These are phyloP conservation scores for Pseudocercospora pini-densiflorae DNA, from an alignment of 2,329 filamentous ascomycete genomes.

Conservation along the genomic window DNA sequence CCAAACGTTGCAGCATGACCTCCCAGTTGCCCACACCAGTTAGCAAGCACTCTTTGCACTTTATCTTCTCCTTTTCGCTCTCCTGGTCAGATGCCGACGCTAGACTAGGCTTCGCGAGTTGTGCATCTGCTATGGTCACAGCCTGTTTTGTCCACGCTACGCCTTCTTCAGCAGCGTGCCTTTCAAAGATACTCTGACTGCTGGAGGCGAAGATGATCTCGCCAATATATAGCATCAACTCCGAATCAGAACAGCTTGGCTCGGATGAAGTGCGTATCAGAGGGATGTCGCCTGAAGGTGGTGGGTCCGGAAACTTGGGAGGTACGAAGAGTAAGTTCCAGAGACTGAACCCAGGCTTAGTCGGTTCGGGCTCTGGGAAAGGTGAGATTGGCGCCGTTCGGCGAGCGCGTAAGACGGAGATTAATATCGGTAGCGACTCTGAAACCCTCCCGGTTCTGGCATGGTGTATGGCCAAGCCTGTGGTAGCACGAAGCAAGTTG, in stretches of 20 bases:
- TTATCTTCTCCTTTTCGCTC: conserved; percentile 40
- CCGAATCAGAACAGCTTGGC: conserved; percentile 78
- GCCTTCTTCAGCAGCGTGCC: conserved; percentile 58
- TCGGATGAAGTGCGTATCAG: conserved; percentile 64
- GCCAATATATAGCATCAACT: conserved; percentile 85
- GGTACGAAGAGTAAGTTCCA: conserved; percentile 41
- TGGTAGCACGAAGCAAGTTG: conserved; percentile 77
- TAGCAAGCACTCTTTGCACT: conserved; percentile 76
- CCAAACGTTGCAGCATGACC: conserved; percentile 68
- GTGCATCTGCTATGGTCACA: conserved; percentile 74
- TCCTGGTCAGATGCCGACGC: conserved; percentile 20
- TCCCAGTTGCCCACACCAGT: conserved; percentile 82
- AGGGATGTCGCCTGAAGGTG: conserved; percentile 69
- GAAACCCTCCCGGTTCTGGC: conserved; percentile 70
- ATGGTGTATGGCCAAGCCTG: conserved; percentile 76
- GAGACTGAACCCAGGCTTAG: conserved; percentile 12
- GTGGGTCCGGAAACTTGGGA: conserved; percentile 67
- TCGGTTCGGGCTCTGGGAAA: conserved; percentile 33
- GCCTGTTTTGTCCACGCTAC: conserved; percentile 89
- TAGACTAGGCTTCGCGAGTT: conserved; percentile 34
- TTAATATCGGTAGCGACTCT: conserved; percentile 78
- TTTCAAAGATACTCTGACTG: conserved; percentile 27
- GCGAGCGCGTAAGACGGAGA: conserved; percentile 81
- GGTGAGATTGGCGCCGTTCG: conserved; percentile 59
- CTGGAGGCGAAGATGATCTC: conserved; percentile 78